Base-by-base conservation (phyloP, 768 basidiomycete genomes). In the Russula earlei region DNA sequence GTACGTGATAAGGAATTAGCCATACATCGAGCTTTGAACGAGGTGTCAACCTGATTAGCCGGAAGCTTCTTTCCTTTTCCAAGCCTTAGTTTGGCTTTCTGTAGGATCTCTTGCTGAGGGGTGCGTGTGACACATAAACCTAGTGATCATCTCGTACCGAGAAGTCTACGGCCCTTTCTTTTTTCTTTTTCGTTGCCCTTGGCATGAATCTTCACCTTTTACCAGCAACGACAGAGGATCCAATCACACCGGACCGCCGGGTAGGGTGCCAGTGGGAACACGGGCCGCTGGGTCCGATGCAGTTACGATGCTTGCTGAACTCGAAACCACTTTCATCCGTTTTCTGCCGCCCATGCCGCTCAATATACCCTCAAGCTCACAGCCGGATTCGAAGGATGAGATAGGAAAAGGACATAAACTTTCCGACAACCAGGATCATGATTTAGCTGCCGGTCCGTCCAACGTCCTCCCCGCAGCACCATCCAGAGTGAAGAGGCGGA, bases 41-140 rank as follows among this genome's bases (percentile, higher is more conserved):
- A 93, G 1, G 95, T 98, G 70, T 98, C 91, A 62, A 97, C 81
- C 5, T 82, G 89, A 77, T 98, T 98, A 44, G 72, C 77, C 10
- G 92, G 76, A 10, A 74, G 67, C 64, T 86, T 81, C 69, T 94
- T 98, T 42, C 90, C 92, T 68, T 95, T 99, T 34, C 95, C 95
- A 48, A 99, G 87, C 70, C 96, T 99, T 36, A 96, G 77, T 69
- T 89, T 97, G 24, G 91, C 83, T 91, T 93, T 97, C 91, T 97
- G 69, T 8, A 36, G 56, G 9, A 24, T 8, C 31, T 19, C 47
- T 5, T 14, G 5, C 4, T 40, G 19, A 48, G 15, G 14, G 5
- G 31, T 31, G 31, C n/a, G 15, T 11, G 31, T 38, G 37, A 49
- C 42, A 10, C 41, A 48, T 33, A 22, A 6, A 2, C 1, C 31